Conservation (phyloP, 148 eudicot genomes). For the Cornus controversa region DNA sequence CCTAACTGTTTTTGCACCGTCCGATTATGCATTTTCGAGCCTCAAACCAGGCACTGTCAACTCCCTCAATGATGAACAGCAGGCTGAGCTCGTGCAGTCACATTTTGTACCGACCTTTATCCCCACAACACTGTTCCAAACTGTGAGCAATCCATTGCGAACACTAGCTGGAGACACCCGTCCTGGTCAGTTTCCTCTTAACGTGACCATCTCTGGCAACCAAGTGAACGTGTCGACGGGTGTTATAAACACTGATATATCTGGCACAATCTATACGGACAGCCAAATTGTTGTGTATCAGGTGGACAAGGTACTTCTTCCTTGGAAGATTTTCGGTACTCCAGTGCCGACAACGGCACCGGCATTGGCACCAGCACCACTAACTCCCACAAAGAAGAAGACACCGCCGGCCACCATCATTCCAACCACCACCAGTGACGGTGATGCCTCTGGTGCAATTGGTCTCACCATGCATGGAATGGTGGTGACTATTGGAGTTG, state of each 20-base stretch:
- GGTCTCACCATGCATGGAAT: no score
- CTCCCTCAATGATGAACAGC: slow-evolving; percentile 68
- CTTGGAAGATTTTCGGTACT: slow-evolving; percentile 51
- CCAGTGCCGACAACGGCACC: no score
- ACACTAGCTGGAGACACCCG: no score
- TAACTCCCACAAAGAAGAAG: slow-evolving; percentile 47
- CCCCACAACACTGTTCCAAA: slow-evolving; percentile 60
- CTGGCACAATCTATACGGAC: slow-evolving; percentile 57
- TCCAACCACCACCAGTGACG: no score
- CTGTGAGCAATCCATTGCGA: no score
- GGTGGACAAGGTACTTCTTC: slow-evolving; percentile 83
- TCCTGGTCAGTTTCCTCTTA: slow-evolving; percentile 2
- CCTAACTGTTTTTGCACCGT: slow-evolving; percentile 74
- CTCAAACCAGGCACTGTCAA: slow-evolving; percentile 72
- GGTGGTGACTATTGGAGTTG: slow-evolving; percentile 20
- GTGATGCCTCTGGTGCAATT: slow-evolving; percentile 36
- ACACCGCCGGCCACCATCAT: no score
- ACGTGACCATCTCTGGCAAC: slow-evolving; percentile 73
- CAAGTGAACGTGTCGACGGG: slow-evolving; percentile 84
- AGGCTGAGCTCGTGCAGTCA: slow-evolving; percentile 64
- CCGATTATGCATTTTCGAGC: slow-evolving; percentile 72
- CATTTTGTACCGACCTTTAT: slow-evolving; percentile 61
- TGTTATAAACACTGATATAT: slow-evolving; percentile 57
- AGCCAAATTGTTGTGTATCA: slow-evolving; percentile 78
- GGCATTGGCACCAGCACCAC: no score